Percentiles rank a stretch among this genome's conserved stretches.
Evolutionary conservation across 345 rosid genomes (phyloP).

Genomic region (Gossypium herbaceum): DNA sequence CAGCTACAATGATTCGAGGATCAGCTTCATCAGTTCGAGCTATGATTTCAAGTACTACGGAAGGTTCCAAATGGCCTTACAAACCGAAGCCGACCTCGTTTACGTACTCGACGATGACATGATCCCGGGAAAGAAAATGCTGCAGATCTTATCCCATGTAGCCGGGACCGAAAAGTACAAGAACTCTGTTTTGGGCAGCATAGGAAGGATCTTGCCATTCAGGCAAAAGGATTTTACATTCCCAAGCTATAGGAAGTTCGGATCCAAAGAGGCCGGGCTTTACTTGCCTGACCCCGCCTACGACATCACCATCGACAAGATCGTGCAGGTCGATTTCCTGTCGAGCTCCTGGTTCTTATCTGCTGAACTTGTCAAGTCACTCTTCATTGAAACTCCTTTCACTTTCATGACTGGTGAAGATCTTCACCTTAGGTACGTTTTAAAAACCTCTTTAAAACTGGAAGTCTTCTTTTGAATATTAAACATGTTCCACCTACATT

Average conservation of each 20-base stretch:
- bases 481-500: background rate
- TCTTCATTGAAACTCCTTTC: conserved; percentile 83
- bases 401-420: conserved; percentile 97
- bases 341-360: conserved; percentile 97
- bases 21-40: conserved; percentile 87
- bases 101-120: conserved; percentile 87
- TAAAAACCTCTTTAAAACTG: background rate
- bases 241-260: conserved; percentile 87
- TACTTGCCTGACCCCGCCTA: conserved; percentile 98
- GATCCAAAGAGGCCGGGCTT: conserved; percentile 93
- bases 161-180: conserved; percentile 90
- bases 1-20: conserved; percentile 79
- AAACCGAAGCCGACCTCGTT: conserved; percentile 86
- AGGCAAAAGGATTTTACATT: conserved; percentile 91
- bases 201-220: conserved; percentile 93
- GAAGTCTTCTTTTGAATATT: background rate
- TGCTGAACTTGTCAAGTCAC: conserved; percentile 81
- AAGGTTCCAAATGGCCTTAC: conserved; percentile 91
- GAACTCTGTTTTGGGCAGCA: conserved; percentile 91
- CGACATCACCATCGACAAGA: conserved; percentile 66
- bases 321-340: conserved; percentile 94
- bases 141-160: conserved; percentile 89
- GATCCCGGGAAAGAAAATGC: conserved; percentile 94
- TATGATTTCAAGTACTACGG: conserved; percentile 98
- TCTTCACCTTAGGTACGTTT: conserved; percentile 80